Conservation (phyloP, 495 filamentous ascomycete species). For the Podospora bellae-mahoneyi region DNA sequence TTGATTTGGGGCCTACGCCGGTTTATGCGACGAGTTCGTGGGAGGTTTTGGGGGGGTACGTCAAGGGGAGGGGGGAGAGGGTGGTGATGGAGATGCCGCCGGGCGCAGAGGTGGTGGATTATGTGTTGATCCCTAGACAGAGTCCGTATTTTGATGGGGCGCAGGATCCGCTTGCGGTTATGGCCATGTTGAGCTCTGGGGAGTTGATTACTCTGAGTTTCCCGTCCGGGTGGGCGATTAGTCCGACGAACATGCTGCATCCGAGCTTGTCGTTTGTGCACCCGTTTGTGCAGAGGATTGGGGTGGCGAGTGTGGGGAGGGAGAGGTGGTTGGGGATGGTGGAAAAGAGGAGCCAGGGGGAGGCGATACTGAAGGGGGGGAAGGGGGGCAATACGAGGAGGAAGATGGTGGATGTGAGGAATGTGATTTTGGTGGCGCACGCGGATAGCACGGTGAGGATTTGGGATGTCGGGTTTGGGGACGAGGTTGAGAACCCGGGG, state of each 20-base stretch:
- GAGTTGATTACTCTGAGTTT: conserved; percentile 87
- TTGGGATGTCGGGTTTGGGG: conserved; percentile 86
- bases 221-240: conserved; percentile 84
- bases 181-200: conserved; percentile 76
- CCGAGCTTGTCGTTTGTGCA: conserved; percentile 79
- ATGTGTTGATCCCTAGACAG: conserved; percentile 73
- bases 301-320: conserved; percentile 65
- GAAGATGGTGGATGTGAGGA: conserved; percentile 74
- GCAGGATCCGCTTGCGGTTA: conserved; percentile 82
- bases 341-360: conserved; percentile 70
- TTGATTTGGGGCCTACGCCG: conserved; percentile 86
- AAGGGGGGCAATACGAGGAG: conserved; percentile 61
- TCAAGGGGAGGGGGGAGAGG: conserved; percentile 64
- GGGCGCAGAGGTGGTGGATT: conserved; percentile 73
- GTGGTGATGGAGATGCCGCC: conserved; percentile 73
- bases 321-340: conserved; percentile 83
- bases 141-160: conserved; percentile 83
- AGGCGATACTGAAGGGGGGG: conserved; percentile 72
- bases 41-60: conserved; percentile 73
- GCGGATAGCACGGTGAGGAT: conserved; percentile 81
- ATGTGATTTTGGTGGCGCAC: conserved; percentile 77
- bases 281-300: conserved; percentile 73
- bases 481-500: conserved; percentile 84
- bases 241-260: conserved; percentile 86
- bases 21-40: conserved; percentile 87